Evolutionary conservation across 2,329 filamentous ascomycete genomes (phyloP).

Genomic region (Aspergillus awamori): DNA sequence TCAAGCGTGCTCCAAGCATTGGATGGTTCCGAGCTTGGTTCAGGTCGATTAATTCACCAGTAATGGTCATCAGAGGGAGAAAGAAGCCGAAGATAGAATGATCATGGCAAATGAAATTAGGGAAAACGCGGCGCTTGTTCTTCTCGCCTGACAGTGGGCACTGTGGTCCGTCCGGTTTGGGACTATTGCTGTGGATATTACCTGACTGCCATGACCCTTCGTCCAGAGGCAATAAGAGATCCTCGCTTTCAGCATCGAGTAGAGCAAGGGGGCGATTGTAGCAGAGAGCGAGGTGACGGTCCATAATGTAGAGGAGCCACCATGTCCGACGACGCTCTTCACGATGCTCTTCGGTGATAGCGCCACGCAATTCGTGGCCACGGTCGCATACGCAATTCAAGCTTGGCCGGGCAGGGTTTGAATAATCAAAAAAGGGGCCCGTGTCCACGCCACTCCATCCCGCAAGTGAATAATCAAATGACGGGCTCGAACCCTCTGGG

Average conservation of each 20-base stretch:
- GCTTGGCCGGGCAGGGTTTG: slow-evolving; percentile 35
- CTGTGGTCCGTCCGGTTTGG: slow-evolving; percentile 40
- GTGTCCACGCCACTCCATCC: slow-evolving; percentile 55
- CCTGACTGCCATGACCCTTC: slow-evolving; percentile 85
- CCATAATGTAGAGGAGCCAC: slow-evolving; percentile 92
- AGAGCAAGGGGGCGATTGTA: slow-evolving; percentile 89
- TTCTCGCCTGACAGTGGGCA: slow-evolving; percentile 38
- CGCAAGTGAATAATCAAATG: slow-evolving; percentile 36
- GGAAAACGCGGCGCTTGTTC: slow-evolving; percentile 64
- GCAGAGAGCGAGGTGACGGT: slow-evolving; percentile 85
- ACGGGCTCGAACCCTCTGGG: slow-evolving; percentile 36
- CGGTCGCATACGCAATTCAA: slow-evolving; percentile 42
- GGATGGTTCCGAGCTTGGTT: slow-evolving; percentile 89
- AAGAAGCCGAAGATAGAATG: slow-evolving; percentile 92
- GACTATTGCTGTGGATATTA: slow-evolving; percentile 66
- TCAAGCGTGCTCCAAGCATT: slow-evolving; percentile 74
- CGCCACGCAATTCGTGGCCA: slow-evolving; percentile 24
- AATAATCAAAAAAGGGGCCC: slow-evolving; percentile 48
- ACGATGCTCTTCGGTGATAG: slow-evolving; percentile 75
- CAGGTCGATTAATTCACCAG: slow-evolving; percentile 87
- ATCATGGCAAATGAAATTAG: slow-evolving; percentile 79
- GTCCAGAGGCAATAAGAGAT: slow-evolving; percentile 81
- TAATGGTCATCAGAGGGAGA: slow-evolving; percentile 89
- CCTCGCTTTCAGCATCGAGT: slow-evolving; percentile 84
- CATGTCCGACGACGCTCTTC: slow-evolving; percentile 88